These are phyloP conservation scores for Phaeophleospora eucalypticola DNA, from an alignment of 2,329 filamentous ascomycete species.

Conservation along the genomic window DNA sequence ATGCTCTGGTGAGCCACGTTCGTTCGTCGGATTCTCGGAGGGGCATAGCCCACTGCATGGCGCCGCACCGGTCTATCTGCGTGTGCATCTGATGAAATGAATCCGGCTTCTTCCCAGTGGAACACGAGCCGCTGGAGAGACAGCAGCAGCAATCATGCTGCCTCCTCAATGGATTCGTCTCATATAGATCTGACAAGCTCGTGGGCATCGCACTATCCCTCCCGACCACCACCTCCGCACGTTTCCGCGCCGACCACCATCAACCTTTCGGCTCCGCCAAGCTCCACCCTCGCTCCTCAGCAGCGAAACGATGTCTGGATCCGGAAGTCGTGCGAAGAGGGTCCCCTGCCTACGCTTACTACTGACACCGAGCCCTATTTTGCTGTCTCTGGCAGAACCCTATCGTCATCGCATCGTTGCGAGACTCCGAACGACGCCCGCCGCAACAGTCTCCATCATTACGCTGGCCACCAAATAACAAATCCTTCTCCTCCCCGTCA, in stretches of 20 bases:
- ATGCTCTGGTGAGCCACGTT: too few relatives aligned
- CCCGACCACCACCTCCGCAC: slow-evolving; percentile 15
- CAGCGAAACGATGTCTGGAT: slow-evolving; percentile 10
- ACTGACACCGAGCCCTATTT: slow-evolving; percentile 10
- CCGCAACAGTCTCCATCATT: too few relatives aligned
- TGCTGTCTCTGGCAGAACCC: too few relatives aligned
- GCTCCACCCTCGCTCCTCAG: slow-evolving; percentile 10
- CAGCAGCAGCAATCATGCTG: background rate
- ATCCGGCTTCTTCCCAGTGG: slow-evolving; percentile 5
- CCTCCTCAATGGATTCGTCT: background rate
- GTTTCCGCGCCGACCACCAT: slow-evolving; percentile 17
- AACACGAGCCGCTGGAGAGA: slow-evolving; percentile 10
- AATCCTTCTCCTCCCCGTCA: too few relatives aligned
- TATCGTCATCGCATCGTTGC: too few relatives aligned
- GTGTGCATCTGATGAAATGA: too few relatives aligned
- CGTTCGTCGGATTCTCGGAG: too few relatives aligned
- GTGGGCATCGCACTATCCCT: slow-evolving; percentile 1
- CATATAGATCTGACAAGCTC: background rate
- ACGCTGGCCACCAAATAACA: too few relatives aligned
- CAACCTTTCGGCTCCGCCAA: slow-evolving; percentile 15
- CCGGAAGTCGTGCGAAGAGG: slow-evolving; percentile 14
- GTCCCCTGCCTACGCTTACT: slow-evolving; percentile 2
- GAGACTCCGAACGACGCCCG: too few relatives aligned
- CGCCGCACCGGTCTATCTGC: too few relatives aligned
- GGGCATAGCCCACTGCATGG: slow-evolving; percentile 2